A percentile compares a stretch with the other conserved stretches of the same genome.
Conservation (phyloP, 352 stramenopile species). For the Phytophthora fragariaefolia region DNA sequence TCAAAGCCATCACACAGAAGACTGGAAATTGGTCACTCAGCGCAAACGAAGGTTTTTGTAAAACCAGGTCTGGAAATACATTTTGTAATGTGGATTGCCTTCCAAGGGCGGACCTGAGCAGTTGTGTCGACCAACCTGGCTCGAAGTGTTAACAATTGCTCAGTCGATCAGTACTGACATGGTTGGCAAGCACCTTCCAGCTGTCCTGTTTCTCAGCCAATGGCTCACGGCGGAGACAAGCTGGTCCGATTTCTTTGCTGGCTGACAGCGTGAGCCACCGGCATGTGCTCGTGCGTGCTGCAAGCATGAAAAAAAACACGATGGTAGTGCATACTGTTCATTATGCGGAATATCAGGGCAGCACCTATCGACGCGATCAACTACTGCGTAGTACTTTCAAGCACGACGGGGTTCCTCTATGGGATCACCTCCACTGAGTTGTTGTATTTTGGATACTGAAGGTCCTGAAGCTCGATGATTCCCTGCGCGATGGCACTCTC, state of each 20-base stretch:
- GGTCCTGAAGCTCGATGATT: constrained; percentile 43
- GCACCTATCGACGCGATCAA: too few species aligned
- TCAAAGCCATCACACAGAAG: too few species aligned
- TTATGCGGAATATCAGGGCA: too few species aligned
- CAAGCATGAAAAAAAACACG: not conserved
- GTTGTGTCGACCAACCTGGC: not conserved
- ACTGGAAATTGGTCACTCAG: not conserved
- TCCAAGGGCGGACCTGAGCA: too few species aligned
- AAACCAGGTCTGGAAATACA: too few species aligned
- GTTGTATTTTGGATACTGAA: constrained; percentile 49
- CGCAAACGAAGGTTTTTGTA: too few species aligned
- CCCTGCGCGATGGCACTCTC: constrained; percentile 38
- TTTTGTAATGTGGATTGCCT: not conserved
- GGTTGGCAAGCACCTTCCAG: not conserved
- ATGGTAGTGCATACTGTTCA: too few species aligned
- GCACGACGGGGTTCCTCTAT: constrained; percentile 18
- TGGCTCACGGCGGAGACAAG: too few species aligned
- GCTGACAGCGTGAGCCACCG: not conserved
- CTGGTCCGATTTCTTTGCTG: not conserved
- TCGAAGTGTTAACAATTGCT: not conserved
- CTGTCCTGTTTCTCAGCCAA: too few species aligned
- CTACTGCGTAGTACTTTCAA: too few species aligned
- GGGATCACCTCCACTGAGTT: constrained; percentile 49
- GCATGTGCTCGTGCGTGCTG: too few species aligned
- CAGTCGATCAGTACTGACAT: not conserved